A percentile compares a stretch with the other conserved stretches of the same genome.
Evolutionary conservation across 208 protist species (phyloP).

Genomic region (Acanthamoeba lenticulata): DNA sequence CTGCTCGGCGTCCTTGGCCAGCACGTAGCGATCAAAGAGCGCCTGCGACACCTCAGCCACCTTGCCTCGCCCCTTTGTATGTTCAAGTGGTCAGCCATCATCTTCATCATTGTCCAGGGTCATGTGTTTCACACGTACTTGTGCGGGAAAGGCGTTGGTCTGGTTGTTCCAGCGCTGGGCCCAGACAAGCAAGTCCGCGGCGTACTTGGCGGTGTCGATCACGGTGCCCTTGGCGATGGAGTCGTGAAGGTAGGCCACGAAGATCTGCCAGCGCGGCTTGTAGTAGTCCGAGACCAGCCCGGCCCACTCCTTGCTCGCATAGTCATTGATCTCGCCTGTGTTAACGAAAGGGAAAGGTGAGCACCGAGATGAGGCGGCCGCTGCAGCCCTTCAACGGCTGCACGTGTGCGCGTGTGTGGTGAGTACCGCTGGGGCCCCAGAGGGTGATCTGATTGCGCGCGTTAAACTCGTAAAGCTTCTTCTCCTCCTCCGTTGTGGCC

Average conservation of each 20-base stretch:
- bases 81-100: neutral
- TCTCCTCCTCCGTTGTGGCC: neutral
- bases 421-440: conserved; percentile 79
- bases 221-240: neutral
- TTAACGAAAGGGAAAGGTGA: neutral
- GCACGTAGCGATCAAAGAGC: neutral
- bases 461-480: conserved; percentile 75
- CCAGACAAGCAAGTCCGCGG: neutral
- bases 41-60: neutral
- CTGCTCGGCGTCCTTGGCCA: neutral
- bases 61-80: neutral
- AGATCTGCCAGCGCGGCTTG: conserved; percentile 49
- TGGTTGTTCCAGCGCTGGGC: conserved; percentile 45
- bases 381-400: no score
- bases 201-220: neutral
- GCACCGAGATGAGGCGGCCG: no score
- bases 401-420: neutral
- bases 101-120: neutral
- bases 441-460: conserved; percentile 84
- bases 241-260: conserved; percentile 10
- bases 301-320: conserved; percentile 80
- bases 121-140: neutral
- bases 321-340: conserved; percentile 77
- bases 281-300: conserved; percentile 78
- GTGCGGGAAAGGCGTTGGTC: neutral